Evolutionary conservation across 73 alveolate species (phyloP), one percentile per base, ranked within the genome.

Genomic region (Tetrahymena thermophila): DNA sequence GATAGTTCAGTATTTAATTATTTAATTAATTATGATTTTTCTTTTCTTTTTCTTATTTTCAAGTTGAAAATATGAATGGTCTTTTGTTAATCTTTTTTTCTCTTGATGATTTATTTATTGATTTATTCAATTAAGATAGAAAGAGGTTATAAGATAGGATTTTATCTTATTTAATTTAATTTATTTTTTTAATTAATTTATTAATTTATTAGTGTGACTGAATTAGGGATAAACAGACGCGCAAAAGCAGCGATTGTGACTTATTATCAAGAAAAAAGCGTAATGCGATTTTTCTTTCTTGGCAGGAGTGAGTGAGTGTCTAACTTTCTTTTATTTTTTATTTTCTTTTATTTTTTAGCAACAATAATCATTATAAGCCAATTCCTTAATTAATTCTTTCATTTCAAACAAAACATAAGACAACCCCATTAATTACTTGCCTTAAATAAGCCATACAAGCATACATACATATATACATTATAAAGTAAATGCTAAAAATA

Each of bases 261-360:
- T 71, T 71, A 71, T 71, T 71, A 71, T 71, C 89, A 71, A 71
- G 89, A 71, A 71, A 71, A 71, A 71, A n/a, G 89, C 89, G 89
- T 71, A 71, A 71, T 71, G 89, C 89, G 37, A 71, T 28, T 71
- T 71, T 71, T 71, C 89, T 71, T 71, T 71, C 3, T n/a, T 11
- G 28, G 31, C 83, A 19, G 11, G 89, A n/a, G 89, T 28, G 89
- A n/a, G 85, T 57, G 85, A 71, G 89, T 25, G 37, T 71, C 3
- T 71, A n/a, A n/a, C 37, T 71, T 71, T 71, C 38, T 23, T 50
- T 50, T 15, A 2, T 14, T 71, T 71, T 71, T 71, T 71, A 23
- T 34, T 71, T 71, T 71, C 23, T 23, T 71, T 71, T 71, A 71
- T 71, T 71, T 71, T 71, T 25, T 71, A 31, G 89, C 89, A 71